phyloP scores from a whole-genome alignment of 2,329 filamentous ascomycete species.

The Nemania diffusa region DNA sequence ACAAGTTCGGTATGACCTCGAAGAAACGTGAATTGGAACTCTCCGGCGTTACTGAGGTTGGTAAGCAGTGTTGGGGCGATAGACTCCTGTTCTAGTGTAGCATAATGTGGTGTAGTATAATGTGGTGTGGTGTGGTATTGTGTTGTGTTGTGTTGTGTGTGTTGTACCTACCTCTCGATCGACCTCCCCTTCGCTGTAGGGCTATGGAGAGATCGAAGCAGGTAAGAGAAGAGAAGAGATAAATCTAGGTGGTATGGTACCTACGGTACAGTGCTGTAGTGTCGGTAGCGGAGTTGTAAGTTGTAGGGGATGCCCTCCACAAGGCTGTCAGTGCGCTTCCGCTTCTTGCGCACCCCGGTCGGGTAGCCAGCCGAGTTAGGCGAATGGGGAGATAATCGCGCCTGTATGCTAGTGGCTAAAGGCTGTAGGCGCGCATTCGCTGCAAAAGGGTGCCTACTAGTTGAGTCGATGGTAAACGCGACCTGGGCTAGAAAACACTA shows the following conservation, averaged over 20 bases:
- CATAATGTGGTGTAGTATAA: too few relatives aligned
- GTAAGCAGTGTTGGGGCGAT: neutral
- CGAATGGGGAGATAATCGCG: conserved; percentile 1
- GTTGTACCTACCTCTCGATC: neutral
- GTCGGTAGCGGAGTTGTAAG: neutral
- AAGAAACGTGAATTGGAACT: neutral
- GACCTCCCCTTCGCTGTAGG: neutral
- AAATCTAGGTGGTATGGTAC: neutral
- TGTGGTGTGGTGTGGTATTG: too few relatives aligned
- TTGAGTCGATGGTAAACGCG: neutral
- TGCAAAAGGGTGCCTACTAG: neutral
- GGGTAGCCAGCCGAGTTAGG: conserved; percentile 18
- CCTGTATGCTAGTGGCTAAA: neutral
- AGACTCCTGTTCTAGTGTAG: too few relatives aligned
- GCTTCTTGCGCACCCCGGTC: conserved; percentile 23
- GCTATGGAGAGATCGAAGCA: neutral
- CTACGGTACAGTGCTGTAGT: neutral
- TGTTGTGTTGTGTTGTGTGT: neutral
- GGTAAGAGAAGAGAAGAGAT: neutral
- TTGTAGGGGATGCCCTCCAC: conserved; percentile 14
- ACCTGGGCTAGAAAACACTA: neutral
- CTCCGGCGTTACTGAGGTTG: neutral
- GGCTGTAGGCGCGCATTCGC: neutral
- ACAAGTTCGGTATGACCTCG: neutral
- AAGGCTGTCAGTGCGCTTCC: conserved; percentile 25